Base-by-base conservation (phyloP, 768 basidiomycete species). In the Mycena metata region DNA sequence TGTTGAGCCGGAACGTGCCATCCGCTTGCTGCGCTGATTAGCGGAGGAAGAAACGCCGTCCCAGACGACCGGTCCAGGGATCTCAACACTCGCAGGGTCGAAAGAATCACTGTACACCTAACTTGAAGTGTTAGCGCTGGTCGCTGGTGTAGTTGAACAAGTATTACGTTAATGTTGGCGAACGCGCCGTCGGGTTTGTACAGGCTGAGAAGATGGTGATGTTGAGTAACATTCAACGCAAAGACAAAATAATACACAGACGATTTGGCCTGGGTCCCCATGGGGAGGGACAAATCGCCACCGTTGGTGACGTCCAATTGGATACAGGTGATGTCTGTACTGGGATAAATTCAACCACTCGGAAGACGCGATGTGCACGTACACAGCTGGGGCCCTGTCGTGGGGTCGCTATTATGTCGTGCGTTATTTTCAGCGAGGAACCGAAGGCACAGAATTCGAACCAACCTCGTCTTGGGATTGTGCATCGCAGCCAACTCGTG, bases 401-500 rank as follows among this genome's bases (percentile, higher is more conserved):
- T 75, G 16, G 71, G 60, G 30, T 74, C 49, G 49, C 69, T 68
- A 52, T 23, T 43, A 17, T n/a, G 8, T 16, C 17, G 3, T n/a
- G 35, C 16, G 21, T 65, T 1, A 35, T 26, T 17, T 41, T 36
- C n/a, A 12, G 1, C 10, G 13, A 33, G 21, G 24, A 36, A 12
- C 6, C 3, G 24, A 49, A 65, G 9, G n/a, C 23, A 9, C 12
- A 9, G 17, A 12, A 51, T 19, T 6, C 64, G 21, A 46, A 70
- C 69, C 65, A 46, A 70, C 69, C 65, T 60, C 42, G n/a, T 69
- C 63, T 71, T 71, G 36, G 75, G 75, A 60, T 72, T 74, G 47
- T 74, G 75, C 5, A 74, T 64, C 9, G 75, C 75, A 35, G 66
- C 39, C n/a, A 75, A 62, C 47, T 76, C 76, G 41, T 76, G 73